Conservation (phyloP, 2,329 filamentous ascomycete genomes). For the Penicillium polonicum region DNA sequence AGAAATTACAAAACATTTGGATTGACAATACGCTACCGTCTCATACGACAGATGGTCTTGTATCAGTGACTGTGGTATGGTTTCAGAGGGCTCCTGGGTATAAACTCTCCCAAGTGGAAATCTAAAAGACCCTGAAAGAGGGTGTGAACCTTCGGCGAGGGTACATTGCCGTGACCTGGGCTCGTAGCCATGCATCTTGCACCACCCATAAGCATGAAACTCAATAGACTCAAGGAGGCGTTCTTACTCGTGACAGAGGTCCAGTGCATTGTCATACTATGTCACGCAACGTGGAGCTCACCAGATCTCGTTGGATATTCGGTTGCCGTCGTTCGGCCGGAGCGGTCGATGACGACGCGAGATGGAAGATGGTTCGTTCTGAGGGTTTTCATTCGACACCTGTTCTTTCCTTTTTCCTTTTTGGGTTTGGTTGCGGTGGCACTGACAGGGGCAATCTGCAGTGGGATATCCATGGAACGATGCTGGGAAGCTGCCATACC, state of each 20-base stretch:
- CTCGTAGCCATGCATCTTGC: not conserved
- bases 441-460: constrained; percentile 5
- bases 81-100: not conserved
- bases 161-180: not conserved
- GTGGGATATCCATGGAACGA: not conserved
- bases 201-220: not conserved
- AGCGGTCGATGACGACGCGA: not conserved
- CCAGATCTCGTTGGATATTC: not conserved
- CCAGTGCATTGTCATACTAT: not conserved
- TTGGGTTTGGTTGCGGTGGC: not conserved
- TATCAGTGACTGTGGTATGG: not conserved
- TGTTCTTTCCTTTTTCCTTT: not conserved
- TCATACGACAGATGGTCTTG: not conserved
- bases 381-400: not conserved
- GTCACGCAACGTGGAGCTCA: not conserved
- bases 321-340: not conserved
- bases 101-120: not conserved
- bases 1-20: not conserved
- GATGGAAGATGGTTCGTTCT: not conserved
- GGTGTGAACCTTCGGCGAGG: not conserved
- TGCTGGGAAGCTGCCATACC: not conserved
- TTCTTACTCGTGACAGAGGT: not conserved
- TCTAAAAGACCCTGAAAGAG: not conserved
- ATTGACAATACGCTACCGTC: not conserved
- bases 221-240: not conserved